Conservation (phyloP, 495 filamentous ascomycete genomes). For the Penicillium nucicola region DNA sequence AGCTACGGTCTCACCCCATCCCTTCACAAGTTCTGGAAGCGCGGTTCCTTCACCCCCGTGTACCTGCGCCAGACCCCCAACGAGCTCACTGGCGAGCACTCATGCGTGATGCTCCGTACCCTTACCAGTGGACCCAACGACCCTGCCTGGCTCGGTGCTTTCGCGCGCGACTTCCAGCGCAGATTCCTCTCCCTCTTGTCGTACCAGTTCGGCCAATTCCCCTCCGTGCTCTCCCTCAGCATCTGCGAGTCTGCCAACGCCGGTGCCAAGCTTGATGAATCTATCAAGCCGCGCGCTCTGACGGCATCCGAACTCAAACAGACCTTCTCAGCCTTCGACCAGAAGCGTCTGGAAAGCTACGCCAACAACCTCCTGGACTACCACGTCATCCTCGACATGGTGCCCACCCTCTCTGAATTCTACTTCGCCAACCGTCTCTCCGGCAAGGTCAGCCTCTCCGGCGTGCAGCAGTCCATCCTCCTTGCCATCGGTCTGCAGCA, state of each 20-base stretch:
- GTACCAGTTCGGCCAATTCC: conserved; percentile 88
- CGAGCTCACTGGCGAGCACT: conserved; percentile 94
- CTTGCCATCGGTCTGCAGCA: conserved; percentile 86
- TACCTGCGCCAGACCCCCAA: conserved; percentile 96
- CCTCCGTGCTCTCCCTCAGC: conserved; percentile 74
- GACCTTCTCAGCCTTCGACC: conserved; percentile 82
- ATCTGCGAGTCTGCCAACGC: conserved; percentile 81
- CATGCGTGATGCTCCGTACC: conserved; percentile 92
- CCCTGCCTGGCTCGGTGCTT: conserved; percentile 80
- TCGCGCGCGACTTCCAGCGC: conserved; percentile 86
- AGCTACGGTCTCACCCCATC: conserved; percentile 87
- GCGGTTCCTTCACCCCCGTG: conserved; percentile 77
- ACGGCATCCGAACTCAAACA: conserved; percentile 70
- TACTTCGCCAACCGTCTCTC: conserved; percentile 79
- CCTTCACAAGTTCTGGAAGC: conserved; percentile 97
- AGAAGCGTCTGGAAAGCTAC: conserved; percentile 91
- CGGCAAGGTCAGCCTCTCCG: conserved; percentile 62
- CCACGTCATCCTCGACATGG: conserved; percentile 92
- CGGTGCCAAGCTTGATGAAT: conserved; percentile 59
- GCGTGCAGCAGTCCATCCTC: conserved; percentile 80
- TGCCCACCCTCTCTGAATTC: conserved; percentile 73
- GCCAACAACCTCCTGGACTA: conserved; percentile 96
- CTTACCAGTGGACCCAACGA: conserved; percentile 59
- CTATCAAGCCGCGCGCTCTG: conserved; percentile 50
- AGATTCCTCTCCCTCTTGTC: conserved; percentile 84